Base-by-base conservation (phyloP, 1,139 yeast genomes). In the Tardiomyces digboiensis region DNA sequence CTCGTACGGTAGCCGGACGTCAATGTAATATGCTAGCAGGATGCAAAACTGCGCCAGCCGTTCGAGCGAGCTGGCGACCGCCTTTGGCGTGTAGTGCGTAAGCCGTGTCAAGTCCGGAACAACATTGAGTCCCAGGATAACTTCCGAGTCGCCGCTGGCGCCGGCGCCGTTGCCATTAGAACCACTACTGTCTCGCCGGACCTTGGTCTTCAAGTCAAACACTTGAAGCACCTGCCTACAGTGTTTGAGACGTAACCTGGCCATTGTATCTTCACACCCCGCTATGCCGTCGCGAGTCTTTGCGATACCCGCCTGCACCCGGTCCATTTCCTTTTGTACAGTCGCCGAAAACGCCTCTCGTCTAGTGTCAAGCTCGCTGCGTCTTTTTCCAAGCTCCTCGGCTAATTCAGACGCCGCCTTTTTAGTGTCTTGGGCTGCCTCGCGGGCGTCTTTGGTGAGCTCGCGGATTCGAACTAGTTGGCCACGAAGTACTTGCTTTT, bases 41-140 rank as follows among this genome's bases (percentile, higher is more conserved):
- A 52, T 52, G 7, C 52, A 44, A 38, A 62, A 61, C 37, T 49
- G 55, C 16, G 62, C 57, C 14, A 61, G 53, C 18, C 68, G 51
- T 46, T 64, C 68, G 14, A 64, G 41, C 12, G 66, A 59, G 38
- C 57, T 49, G 45, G 61, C 63, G 36, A 63, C 52, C 5, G 55
- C 47, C 16, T 54, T 49, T 16, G 50, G 53, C 10, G 57, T 49
- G 50, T 60, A 61, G 41, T 57, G 58, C 2, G 57, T 58, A 13
- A 64, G 51, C 21, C 54, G 50, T 13, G 56, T 44, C 19, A 61
- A 52, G 37, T 63, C 64, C 1, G 68, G 68, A 10, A 64, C 46
- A 7, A 38, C 29, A 4, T n/a, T 16, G 33, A 13, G 33, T n/a
- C 33, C 33, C 5, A 26, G 33, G 5, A 26, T 8, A 16, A 26